phyloP scores from a whole-genome alignment of 2,329 filamentous ascomycete species.

The Dothidotthia symphoricarpi region DNA sequence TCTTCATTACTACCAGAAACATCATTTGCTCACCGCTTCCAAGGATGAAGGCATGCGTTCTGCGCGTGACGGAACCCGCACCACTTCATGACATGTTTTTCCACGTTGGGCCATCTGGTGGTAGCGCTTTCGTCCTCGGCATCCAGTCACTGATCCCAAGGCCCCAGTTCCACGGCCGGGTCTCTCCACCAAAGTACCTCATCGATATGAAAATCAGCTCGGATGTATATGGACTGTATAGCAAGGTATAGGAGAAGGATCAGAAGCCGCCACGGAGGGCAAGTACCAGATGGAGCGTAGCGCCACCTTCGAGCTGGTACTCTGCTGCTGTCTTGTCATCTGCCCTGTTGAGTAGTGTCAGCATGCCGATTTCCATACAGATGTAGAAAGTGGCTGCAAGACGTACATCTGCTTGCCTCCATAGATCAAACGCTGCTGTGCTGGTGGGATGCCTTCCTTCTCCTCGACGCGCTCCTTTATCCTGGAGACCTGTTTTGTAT shows the following conservation, averaged over 20 bases:
- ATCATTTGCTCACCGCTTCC: no score
- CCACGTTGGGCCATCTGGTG: no score
- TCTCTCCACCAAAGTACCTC: no score
- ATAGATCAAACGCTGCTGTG: constrained; percentile 93
- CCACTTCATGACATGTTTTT: no score
- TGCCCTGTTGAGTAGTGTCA: constrained; percentile 58
- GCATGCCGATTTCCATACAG: background rate
- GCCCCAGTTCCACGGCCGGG: no score
- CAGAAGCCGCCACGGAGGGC: constrained; percentile 76
- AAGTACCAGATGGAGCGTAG: constrained; percentile 91
- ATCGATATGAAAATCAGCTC: no score
- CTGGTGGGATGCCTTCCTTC: constrained; percentile 96
- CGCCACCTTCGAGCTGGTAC: constrained; percentile 86
- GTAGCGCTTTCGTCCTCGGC: no score
- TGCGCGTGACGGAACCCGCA: no score
- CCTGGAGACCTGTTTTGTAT: constrained; percentile 67
- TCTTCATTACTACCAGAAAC: no score
- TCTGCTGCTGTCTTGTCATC: constrained; percentile 93
- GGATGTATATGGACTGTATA: no score
- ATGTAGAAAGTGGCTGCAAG: background rate
- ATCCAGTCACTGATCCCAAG: no score
- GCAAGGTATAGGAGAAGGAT: background rate
- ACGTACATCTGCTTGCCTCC: constrained; percentile 94
- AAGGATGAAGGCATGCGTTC: no score
- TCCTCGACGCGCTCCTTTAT: constrained; percentile 99